Base-by-base conservation (phyloP, 192 early-diverging fungal species). In the Mortierella claussenii region DNA sequence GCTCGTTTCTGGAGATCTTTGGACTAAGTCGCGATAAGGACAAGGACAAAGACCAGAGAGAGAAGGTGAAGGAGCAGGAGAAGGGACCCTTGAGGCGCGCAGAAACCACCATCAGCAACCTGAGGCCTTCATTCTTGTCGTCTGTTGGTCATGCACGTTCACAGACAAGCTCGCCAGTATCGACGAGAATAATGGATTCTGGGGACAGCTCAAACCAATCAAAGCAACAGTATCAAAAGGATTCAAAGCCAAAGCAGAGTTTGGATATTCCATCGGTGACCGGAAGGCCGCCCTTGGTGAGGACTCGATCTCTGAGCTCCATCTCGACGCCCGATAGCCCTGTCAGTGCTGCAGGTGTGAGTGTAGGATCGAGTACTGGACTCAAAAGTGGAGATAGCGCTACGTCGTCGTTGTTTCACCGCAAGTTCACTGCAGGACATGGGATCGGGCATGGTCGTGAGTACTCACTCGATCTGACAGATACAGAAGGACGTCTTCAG, bases 1-100 rank as follows among this genome's bases (percentile, higher is more conserved):
- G 73, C 20, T 76, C 73, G 3, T 76, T 76, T 30, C 37, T 76
- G 37, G 73, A 76, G 20, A 76, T 76, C 18, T 61, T 76, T 45
- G 73, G 73, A 0, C 58, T 76, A 12, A 65, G 73, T 17, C 73
- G 73, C 6, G 73, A 76, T 46, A 67, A 62, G 51, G 73, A 76
- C 23, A 76, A 50, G 31, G 50, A 53, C 37, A 13, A 40, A 13
- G 13, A 40, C 37, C 8, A 40, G 37, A 40, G 13, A 40, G 13
- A 27, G 68, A 62, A 20, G n/a, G 31, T 15, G 60, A 56, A n/a
- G 12, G 40, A 45, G 26, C 5, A 50, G 4, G 17, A 33, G n/a
- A 27, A 32, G 7, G 30, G 33, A 23, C 21, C 20, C 0, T 2
- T 55, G 7, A 63, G 56, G 27, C 68, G 42, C 3, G n/a, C 59